Conservation (phyloP, 352 stramenopile species). For the Globisporangium takayamanum region DNA sequence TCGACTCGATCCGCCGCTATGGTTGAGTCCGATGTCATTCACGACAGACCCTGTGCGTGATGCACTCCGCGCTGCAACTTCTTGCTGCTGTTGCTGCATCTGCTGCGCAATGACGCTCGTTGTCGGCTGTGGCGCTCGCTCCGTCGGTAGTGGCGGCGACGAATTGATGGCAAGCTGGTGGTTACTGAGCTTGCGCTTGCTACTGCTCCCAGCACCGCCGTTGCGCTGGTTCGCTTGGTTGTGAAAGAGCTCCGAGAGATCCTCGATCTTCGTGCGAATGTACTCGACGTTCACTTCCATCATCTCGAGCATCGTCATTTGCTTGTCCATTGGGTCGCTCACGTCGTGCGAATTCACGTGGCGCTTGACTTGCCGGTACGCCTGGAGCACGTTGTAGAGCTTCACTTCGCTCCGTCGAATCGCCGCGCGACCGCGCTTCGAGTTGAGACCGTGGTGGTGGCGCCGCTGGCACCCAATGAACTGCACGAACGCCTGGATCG, state of each 20-base stretch:
- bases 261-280: slow-evolving; percentile 74
- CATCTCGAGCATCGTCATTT: slow-evolving; percentile 84
- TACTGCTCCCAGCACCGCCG: slow-evolving; percentile 2
- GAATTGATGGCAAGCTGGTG: slow-evolving; percentile 8
- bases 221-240: slow-evolving; percentile 16
- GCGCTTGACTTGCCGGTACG: slow-evolving; percentile 54
- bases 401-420: slow-evolving; percentile 37
- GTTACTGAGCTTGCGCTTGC: slow-evolving; percentile 15
- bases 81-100: slow-evolving; percentile 9
- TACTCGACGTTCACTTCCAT: slow-evolving; percentile 84
- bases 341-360: slow-evolving; percentile 58
- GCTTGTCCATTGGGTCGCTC: slow-evolving; percentile 71
- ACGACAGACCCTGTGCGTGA: neutral
- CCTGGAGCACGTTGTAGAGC: slow-evolving; percentile 48
- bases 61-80: neutral
- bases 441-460: slow-evolving; percentile 16
- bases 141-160: neutral
- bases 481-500: slow-evolving; percentile 59
- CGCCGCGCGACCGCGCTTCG: slow-evolving; percentile 1
- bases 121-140: neutral
- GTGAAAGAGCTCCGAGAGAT: slow-evolving; percentile 47
- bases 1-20: neutral
- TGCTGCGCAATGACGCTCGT: slow-evolving; percentile 3
- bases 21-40: neutral
- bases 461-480: slow-evolving; percentile 39